A percentile compares a stretch with the other conserved stretches of the same genome.
These are phyloP conservation scores for Chaetomium fimeti DNA, from an alignment of 495 filamentous ascomycete genomes.

Conservation along the genomic window DNA sequence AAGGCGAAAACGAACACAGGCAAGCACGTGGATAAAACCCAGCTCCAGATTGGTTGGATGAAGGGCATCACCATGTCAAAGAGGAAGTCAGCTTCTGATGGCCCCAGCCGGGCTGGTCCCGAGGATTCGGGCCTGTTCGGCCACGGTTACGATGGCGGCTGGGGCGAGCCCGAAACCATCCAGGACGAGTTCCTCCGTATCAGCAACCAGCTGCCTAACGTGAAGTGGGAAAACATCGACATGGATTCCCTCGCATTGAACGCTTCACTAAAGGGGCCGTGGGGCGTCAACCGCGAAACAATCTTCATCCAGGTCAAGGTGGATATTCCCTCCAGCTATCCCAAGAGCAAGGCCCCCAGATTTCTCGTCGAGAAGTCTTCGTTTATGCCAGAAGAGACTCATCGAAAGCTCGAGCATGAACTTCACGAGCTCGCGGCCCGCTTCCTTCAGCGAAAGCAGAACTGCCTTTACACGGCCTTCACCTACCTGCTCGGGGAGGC, in stretches of 20 bases:
- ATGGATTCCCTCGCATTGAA: slow-evolving; percentile 67
- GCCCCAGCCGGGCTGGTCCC: slow-evolving; percentile 38
- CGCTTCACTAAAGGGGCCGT: slow-evolving; percentile 82
- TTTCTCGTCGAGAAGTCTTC: slow-evolving; percentile 77
- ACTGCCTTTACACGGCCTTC: slow-evolving; percentile 78
- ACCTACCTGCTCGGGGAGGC: slow-evolving; percentile 83
- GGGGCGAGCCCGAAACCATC: slow-evolving; percentile 75
- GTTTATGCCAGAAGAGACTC: slow-evolving; percentile 67
- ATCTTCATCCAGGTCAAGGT: slow-evolving; percentile 78
- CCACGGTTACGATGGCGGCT: slow-evolving; percentile 50
- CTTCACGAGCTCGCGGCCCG: slow-evolving; percentile 67
- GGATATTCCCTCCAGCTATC: slow-evolving; percentile 77
- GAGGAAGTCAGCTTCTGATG: slow-evolving; percentile 42
- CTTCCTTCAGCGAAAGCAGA: slow-evolving; percentile 65
- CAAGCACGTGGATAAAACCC: slow-evolving; percentile 59
- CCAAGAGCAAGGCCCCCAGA: slow-evolving; percentile 60
- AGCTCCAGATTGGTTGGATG: slow-evolving; percentile 82
- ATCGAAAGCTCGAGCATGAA: slow-evolving; percentile 63
- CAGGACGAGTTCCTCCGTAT: slow-evolving; percentile 87
- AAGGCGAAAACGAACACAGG: slow-evolving; percentile 57
- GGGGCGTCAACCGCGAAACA: slow-evolving; percentile 67
- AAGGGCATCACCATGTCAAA: slow-evolving; percentile 82
- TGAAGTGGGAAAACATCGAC: slow-evolving; percentile 83
- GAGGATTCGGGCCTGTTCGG: slow-evolving; percentile 48
- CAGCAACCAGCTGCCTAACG: slow-evolving; percentile 76